Evolutionary conservation across 2,329 filamentous ascomycete species (phyloP).

Genomic region (Ilyonectria robusta): DNA sequence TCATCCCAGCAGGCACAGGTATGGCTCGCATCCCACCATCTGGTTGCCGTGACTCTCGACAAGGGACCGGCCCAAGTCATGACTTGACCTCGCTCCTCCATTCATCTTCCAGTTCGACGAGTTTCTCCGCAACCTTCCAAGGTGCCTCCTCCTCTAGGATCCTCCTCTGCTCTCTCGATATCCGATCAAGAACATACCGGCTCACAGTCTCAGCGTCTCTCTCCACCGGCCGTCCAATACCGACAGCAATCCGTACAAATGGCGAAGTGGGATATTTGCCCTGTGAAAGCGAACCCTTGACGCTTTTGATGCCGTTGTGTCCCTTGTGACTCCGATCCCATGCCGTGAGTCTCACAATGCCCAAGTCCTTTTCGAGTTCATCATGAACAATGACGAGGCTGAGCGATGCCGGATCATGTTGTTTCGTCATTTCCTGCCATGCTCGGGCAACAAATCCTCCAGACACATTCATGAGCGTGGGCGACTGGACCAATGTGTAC

Average conservation of each 20-base stretch:
- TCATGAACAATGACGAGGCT: constrained; percentile 87
- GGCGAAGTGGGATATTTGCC: constrained; percentile 57
- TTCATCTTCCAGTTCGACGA: constrained; percentile 61
- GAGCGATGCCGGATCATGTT: constrained; percentile 51
- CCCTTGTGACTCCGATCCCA: constrained; percentile 77
- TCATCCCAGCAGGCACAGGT: not conserved
- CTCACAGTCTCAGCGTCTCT: constrained; percentile 78
- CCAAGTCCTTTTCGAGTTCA: constrained; percentile 82
- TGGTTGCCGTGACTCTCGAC: not conserved
- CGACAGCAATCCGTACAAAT: constrained; percentile 79
- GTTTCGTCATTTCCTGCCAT: constrained; percentile 70
- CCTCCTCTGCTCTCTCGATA: constrained; percentile 67
- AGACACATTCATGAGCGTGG: constrained; percentile 86
- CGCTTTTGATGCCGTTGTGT: constrained; percentile 82
- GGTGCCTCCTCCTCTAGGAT: constrained; percentile 67
- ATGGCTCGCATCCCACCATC: not conserved
- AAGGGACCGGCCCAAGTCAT: constrained; percentile 21
- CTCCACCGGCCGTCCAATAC: constrained; percentile 86
- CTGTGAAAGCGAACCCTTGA: constrained; percentile 65
- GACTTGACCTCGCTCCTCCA: constrained; percentile 50
- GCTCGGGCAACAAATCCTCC: constrained; percentile 78
- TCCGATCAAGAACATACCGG: constrained; percentile 81
- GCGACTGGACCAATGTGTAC: constrained; percentile 81
- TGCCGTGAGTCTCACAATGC: constrained; percentile 74
- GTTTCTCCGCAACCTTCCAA: constrained; percentile 64